These are phyloP conservation scores for Flaveria robusta DNA, from an alignment of 129 eudicot genomes.

Conservation along the genomic window DNA sequence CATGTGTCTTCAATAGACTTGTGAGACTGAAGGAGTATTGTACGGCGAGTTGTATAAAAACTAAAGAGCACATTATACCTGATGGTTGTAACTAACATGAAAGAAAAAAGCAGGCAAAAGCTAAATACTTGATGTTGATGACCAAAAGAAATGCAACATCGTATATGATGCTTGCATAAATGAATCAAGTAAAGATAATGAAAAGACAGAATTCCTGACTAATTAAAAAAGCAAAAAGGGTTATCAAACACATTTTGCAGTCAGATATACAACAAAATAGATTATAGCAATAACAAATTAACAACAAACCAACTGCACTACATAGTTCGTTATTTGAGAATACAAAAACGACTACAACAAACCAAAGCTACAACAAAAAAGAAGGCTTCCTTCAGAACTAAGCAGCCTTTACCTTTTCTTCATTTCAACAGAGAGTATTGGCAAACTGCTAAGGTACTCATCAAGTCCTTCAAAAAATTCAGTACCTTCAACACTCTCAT, in stretches of 20 bases:
- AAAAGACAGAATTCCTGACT: background rate
- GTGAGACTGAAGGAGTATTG: background rate
- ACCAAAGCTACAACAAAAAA: conserved; percentile 44
- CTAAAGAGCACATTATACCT: background rate
- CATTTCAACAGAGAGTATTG: conserved; percentile 67
- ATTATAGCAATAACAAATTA: conserved; percentile 25
- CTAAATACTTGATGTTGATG: background rate
- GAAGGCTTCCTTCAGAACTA: conserved; percentile 45
- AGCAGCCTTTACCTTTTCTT: conserved; percentile 69
- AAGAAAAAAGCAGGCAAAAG: background rate
- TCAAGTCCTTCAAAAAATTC: conserved; percentile 87
- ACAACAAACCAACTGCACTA: conserved; percentile 27
- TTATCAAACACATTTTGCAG: conserved; percentile 17
- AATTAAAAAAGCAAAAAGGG: conserved; percentile 1
- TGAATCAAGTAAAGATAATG: background rate
- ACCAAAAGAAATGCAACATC: background rate
- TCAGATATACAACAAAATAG: conserved; percentile 24
- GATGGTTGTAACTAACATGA: background rate
- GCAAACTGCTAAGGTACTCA: conserved; percentile 68
- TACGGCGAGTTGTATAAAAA: background rate
- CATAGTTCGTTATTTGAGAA: conserved; percentile 30
- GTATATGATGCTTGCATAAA: background rate
- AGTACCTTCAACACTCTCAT: conserved; percentile 56
- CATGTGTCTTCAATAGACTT: background rate
- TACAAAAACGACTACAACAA: conserved; percentile 24